These are phyloP conservation scores for Lathyrus tuberosus DNA, from an alignment of 306 rosid species.

Conservation along the genomic window DNA sequence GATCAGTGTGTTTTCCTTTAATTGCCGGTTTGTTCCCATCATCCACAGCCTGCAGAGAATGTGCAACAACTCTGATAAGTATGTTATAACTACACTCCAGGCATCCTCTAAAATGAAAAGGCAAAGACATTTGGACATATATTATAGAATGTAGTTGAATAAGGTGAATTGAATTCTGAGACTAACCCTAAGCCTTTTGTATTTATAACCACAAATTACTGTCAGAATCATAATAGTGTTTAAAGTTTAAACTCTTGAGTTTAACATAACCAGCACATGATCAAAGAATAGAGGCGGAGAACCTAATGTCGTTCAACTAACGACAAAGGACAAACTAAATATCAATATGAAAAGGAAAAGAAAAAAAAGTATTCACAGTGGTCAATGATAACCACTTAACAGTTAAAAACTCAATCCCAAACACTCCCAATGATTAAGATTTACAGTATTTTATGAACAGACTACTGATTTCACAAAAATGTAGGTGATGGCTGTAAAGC, in stretches of 20 bases:
- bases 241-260: constrained; percentile 10
- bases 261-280: constrained; percentile 9
- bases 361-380: background rate
- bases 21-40: constrained; percentile 54
- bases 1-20: constrained; percentile 60
- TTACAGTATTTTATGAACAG: constrained; percentile 15
- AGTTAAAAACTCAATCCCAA: background rate
- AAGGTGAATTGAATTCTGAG: background rate
- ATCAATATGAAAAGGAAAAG: background rate
- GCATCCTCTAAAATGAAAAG: constrained; percentile 18
- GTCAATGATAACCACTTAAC: constrained; percentile 2
- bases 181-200: background rate
- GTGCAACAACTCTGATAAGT: constrained; percentile 30
- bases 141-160: constrained; percentile 7
- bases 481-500: background rate
- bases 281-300: constrained; percentile 9
- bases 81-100: constrained; percentile 24
- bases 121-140: background rate
- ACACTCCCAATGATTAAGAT: background rate
- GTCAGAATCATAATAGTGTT: constrained; percentile 8
- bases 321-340: constrained; percentile 19
- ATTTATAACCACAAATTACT: background rate
- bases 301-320: constrained; percentile 19
- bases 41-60: constrained; percentile 55
- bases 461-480: constrained; percentile 21